These are phyloP conservation scores for Amoebophrya sp. DNA, from an alignment of 169 alveolate species.

Conservation along the genomic window DNA sequence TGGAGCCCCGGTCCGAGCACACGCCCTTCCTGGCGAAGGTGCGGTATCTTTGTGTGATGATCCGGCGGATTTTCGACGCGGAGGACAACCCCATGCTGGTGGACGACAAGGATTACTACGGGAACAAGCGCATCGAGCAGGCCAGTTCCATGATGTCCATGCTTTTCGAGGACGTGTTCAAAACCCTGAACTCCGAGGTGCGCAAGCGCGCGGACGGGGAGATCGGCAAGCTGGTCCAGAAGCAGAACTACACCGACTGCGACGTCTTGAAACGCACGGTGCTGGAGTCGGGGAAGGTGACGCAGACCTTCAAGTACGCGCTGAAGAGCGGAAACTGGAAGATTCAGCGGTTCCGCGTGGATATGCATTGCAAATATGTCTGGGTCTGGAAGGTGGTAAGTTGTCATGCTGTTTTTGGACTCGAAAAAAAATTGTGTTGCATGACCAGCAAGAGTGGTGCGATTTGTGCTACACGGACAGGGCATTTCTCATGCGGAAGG, in stretches of 20 bases:
- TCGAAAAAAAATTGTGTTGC: no score
- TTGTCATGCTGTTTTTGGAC: background rate
- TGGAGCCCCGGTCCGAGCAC: slow-evolving; percentile 61
- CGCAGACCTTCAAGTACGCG: slow-evolving; percentile 65
- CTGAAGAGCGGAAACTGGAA: slow-evolving; percentile 98
- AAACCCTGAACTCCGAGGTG: slow-evolving; percentile 55
- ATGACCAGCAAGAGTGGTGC: no score
- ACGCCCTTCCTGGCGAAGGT: slow-evolving; percentile 59
- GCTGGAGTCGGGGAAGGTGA: background rate
- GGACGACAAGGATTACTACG: slow-evolving; percentile 99
- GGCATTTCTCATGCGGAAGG: no score
- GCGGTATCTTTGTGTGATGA: slow-evolving; percentile 87
- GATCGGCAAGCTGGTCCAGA: slow-evolving; percentile 15
- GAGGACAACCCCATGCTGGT: slow-evolving; percentile 74
- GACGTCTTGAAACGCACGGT: slow-evolving; percentile 50
- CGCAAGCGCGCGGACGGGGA: slow-evolving; percentile 59
- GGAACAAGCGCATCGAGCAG: slow-evolving; percentile 97
- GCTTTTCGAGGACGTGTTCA: slow-evolving; percentile 89
- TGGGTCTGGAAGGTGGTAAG: no score
- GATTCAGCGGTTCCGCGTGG: slow-evolving; percentile 88
- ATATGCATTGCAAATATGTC: no score
- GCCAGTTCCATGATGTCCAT: slow-evolving; percentile 97
- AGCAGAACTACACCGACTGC: slow-evolving; percentile 55
- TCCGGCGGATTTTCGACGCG: slow-evolving; percentile 88
- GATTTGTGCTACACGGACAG: no score